These are phyloP conservation scores for Coemansia sp. DNA, from an alignment of 192 early-diverging fungal species.

Conservation along the genomic window DNA sequence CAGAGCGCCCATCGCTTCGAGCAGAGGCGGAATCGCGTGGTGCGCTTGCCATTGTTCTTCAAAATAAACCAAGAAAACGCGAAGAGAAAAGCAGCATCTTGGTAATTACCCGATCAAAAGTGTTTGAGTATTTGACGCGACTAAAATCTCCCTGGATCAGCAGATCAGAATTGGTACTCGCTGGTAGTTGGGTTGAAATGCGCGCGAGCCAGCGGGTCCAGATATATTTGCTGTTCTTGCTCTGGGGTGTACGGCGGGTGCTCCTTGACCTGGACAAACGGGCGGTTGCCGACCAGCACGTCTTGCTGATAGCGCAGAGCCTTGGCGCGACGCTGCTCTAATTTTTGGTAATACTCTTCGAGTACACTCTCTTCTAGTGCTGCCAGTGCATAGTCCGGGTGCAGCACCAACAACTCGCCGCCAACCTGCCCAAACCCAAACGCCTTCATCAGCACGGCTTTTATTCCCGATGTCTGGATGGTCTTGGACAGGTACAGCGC, in stretches of 20 bases:
- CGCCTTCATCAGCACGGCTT: conserved; percentile 59
- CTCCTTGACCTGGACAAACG: conserved; percentile 32
- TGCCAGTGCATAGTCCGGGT: conserved; percentile 63
- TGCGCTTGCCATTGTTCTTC: too few relatives aligned
- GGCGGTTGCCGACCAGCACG: conserved; percentile 21
- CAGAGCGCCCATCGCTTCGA: too few relatives aligned
- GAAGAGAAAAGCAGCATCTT: too few relatives aligned
- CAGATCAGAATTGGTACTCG: conserved; percentile 15
- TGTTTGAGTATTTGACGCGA: too few relatives aligned
- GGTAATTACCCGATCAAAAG: too few relatives aligned
- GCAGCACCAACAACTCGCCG: conserved; percentile 59
- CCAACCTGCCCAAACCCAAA: conserved; percentile 73
- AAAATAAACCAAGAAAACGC: too few relatives aligned
- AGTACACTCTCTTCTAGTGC: neutral
- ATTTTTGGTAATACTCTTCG: conserved; percentile 13
- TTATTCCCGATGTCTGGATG: conserved; percentile 62
- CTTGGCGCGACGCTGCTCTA: neutral
- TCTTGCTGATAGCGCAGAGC: conserved; percentile 25
- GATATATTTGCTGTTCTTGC: conserved; percentile 17
- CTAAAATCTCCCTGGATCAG: too few relatives aligned
- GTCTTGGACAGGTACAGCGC: conserved; percentile 71
- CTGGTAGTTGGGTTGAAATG: conserved; percentile 4
- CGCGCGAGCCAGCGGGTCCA: conserved; percentile 16
- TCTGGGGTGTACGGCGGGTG: conserved; percentile 14
- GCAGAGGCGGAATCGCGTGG: too few relatives aligned